phyloP scores from a whole-genome alignment of 805 yeast genomes.

The Schizosaccharomyces pombe region DNA sequence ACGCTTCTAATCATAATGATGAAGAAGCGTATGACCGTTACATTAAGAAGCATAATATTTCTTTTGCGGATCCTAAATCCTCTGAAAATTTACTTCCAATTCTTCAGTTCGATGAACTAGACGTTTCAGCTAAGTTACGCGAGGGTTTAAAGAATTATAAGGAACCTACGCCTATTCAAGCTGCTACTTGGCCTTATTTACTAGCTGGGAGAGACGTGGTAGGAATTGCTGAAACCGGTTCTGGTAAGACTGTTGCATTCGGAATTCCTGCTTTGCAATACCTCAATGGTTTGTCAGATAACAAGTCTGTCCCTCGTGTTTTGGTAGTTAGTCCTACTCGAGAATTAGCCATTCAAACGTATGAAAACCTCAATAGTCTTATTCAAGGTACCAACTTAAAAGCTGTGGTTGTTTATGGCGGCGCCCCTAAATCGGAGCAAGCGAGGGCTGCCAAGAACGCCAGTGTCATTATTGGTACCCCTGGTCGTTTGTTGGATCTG shows the following conservation, averaged over 20 bases:
- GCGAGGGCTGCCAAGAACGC: conserved; percentile 40
- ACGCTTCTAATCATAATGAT: conserved; percentile 14
- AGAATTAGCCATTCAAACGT: conserved; percentile 85
- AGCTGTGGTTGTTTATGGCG: conserved; percentile 83
- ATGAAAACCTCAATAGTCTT: conserved; percentile 45
- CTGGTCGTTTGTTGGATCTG: conserved; percentile 87
- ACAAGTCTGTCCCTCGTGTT: conserved; percentile 33
- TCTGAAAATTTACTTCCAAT: conserved; percentile 39
- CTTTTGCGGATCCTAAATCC: conserved; percentile 32
- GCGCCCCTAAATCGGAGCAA: conserved; percentile 90
- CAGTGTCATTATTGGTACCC: conserved; percentile 72
- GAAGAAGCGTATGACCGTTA: conserved; percentile 18
- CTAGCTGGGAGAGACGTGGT: conserved; percentile 60
- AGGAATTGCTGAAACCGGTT: conserved; percentile 96
- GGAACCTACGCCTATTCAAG: conserved; percentile 87
- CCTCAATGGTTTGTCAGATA: conserved; percentile 22
- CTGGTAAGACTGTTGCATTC: conserved; percentile 92
- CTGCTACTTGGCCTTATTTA: conserved; percentile 83
- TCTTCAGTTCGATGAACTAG: conserved; percentile 39
- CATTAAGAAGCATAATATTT: conserved; percentile 24
- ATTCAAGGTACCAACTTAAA: conserved; percentile 40
- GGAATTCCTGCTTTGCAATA: conserved; percentile 89
- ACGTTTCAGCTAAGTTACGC: conserved; percentile 31
- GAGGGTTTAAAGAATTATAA: conserved; percentile 47
- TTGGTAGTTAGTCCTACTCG: conserved; percentile 88